A percentile compares a stretch with the other conserved stretches of the same genome.
These are phyloP conservation scores for Exophiala lecanii-corni DNA, from an alignment of 2,329 filamentous ascomycete genomes.

Conservation along the genomic window DNA sequence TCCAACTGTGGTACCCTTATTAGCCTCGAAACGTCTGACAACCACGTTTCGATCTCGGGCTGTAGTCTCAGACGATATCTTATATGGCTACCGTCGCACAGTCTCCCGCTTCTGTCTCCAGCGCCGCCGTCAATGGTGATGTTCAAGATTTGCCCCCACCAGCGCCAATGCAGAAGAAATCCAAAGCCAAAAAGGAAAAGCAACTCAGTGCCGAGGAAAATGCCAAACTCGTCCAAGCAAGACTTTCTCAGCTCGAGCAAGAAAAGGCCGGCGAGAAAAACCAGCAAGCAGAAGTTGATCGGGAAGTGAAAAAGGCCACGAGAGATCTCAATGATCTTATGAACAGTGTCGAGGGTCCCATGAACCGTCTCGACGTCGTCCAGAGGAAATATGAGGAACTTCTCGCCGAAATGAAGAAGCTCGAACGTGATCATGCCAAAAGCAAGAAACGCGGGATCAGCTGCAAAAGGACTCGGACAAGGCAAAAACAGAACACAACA, in stretches of 20 bases:
- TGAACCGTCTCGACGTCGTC: constrained; percentile 85
- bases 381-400: constrained; percentile 89
- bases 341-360: constrained; percentile 79
- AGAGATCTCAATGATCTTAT: constrained; percentile 84
- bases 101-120: constrained; percentile 28
- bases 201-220: constrained; percentile 79
- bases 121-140: constrained; percentile 38
- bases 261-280: constrained; percentile 92
- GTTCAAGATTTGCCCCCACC: constrained; percentile 37
- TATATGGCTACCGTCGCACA: constrained; percentile 23
- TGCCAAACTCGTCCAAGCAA: constrained; percentile 82
- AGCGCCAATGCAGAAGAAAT: constrained; percentile 60
- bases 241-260: constrained; percentile 91
- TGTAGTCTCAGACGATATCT: too few relatives aligned
- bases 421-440: constrained; percentile 90
- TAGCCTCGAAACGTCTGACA: background rate
- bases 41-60: background rate
- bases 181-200: constrained; percentile 70
- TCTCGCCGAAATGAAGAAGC: constrained; percentile 87
- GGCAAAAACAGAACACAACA: constrained; percentile 79
- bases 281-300: constrained; percentile 92
- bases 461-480: constrained; percentile 96
- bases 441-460: constrained; percentile 94
- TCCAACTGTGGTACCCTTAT: background rate
- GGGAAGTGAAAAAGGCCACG: constrained; percentile 90